Evolutionary conservation across 257 asterid species (phyloP), one percentile per base, ranked within the genome.

Genomic region (Ocimum tenuiflorum): DNA sequence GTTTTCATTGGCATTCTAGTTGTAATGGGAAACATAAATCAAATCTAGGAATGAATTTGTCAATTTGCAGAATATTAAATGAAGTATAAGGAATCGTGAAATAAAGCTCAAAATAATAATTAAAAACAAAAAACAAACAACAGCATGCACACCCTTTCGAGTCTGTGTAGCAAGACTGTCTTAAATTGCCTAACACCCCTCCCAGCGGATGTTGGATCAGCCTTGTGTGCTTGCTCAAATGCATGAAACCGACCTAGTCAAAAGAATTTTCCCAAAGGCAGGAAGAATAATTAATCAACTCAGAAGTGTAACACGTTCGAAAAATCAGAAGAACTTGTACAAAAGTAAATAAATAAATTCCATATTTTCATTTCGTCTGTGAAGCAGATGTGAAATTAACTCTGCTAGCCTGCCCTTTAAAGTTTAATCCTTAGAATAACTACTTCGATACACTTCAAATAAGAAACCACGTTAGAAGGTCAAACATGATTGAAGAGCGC

Each of bases 161-260:
- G 96, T 76, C 88, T 86, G 68, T 86, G 94, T 27, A 88, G 75
- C 57, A 94, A 84, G 80, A 84, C 82, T 42, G 99, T 94, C 88
- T 94, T 90, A 75, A 94, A 90, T 69, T 94, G 99, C 60, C 99
- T 88, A 77, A 94, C 96, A 63, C 99, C 99, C 27, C 96, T 88
- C 27, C 99, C 99, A 68, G 62, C 82, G 77, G 99, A 94, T 52
- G 70, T 80, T 2, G 76, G 85, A 70, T 94, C 97, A 87, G 82
- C 81, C 78, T 81, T 71, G 75, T 94, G 97, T 41, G 97, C 95
- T 78, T 81, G 89, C 81, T 94, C 97, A 59, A 94, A 86, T 45
- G 99, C 99, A 73, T 88, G 95, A 78, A 88, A 90, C 66, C 96
- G 97, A 49, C 99, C 99, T 94, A 62, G 60, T 75, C 53, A 54